Base-by-base conservation (phyloP, 768 basidiomycete genomes). In the Boletus sp. region DNA sequence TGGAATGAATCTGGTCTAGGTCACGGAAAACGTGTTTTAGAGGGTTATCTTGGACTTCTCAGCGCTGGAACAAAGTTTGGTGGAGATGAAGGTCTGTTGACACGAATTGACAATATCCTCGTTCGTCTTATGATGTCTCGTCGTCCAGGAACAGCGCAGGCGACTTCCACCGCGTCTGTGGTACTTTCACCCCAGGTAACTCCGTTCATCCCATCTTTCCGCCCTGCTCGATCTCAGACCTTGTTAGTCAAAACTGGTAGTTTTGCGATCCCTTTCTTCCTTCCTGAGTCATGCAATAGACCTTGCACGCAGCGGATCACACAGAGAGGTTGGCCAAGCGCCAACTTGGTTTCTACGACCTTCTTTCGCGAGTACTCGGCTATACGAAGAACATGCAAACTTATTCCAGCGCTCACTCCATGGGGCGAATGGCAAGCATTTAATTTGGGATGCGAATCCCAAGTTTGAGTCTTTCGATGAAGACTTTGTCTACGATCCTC, bases 21-120 rank as follows among this genome's bases (percentile, higher is more conserved):
- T 9, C 81, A 87, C 65, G 86, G 87, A 42, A 75, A 75, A 59
- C 79, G 89, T 36, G 80, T 91, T 12, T 67, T 94, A 24, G 86
- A 89, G 64, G 91, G 91, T 2, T 92, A 92, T 67, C 79, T 94
- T 12, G 84, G 88, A n/a, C 79, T 92, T 58, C 72, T 94, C 55
- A 88, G 80, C 59, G 86, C 83, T 5, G 85, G 87, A 17, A 83
- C 84, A 2, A 82, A 77, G 59, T 85, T 82, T 60, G 82, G 81
- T 36, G 82, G 82, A 52, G 74, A 70, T 11, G 80, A 83, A 55
- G 86, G 87, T 83, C 58, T 28, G 71, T 53, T 11, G 36, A 44
- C 30, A 51, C 15, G 32, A 54, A 40, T 36, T 17, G 17, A n/a
- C 44, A 24, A 12, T 50, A 9, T 42, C 47, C 15, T 33, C 33